Evolutionary conservation across 345 rosid genomes (phyloP).

Genomic region (Eucalyptus camaldulensis): DNA sequence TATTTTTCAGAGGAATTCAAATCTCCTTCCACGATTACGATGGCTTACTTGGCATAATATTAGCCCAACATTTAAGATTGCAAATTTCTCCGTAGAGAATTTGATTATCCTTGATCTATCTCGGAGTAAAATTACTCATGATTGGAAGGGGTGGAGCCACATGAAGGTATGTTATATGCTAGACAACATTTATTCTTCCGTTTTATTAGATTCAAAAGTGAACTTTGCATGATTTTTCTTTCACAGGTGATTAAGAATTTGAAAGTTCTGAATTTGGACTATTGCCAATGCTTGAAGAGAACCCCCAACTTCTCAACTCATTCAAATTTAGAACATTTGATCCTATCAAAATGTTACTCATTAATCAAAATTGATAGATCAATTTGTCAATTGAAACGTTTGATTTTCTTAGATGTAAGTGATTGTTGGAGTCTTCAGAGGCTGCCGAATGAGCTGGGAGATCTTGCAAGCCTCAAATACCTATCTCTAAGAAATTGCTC

Average conservation of each 20-base stretch:
- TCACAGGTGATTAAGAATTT: neutral
- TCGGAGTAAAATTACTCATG: accelerated
- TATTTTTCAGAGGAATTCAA: neutral
- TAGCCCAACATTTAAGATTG: neutral
- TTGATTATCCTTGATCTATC: neutral
- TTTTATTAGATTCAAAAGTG: neutral
- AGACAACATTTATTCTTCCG: neutral
- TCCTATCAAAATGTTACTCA: neutral
- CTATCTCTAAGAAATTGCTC: no score
- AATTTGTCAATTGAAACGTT: neutral
- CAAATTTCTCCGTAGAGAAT: neutral
- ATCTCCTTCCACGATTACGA: neutral
- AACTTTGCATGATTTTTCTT: no score
- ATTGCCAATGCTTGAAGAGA: neutral
- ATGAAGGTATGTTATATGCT: neutral
- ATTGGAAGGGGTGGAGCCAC: neutral
- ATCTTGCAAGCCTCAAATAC: no score
- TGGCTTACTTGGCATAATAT: neutral
- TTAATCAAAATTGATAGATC: neutral
- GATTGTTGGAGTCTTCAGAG: neutral
- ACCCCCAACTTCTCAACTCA: no score
- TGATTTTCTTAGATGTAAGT: no score
- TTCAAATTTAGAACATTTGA: neutral
- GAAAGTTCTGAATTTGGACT: neutral
- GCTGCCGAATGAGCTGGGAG: no score